Evolutionary conservation across 2,329 filamentous ascomycete genomes (phyloP), one percentile per base, ranked within the genome.

Genomic region (Penicillium crustosum): DNA sequence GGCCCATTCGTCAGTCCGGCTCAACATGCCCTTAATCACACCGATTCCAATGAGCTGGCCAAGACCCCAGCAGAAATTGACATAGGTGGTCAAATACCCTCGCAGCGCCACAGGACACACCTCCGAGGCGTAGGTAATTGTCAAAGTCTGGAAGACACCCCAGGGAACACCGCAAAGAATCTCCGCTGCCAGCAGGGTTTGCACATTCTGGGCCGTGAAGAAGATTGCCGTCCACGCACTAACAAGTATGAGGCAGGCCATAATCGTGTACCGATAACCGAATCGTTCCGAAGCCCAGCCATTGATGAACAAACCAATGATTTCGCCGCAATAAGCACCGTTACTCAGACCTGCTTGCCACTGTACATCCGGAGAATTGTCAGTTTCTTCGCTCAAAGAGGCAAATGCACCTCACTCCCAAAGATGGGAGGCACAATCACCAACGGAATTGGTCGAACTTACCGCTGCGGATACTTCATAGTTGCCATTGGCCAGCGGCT

Each of bases 41-140:
- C 80, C 81, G 48, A 81, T 74, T 31, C 79, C 80, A 59, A 82
- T 80, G 21, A 82, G 65, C 61, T 82, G 81, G 21, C 81, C 80
- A 4, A 82, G 63, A 6, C 77, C 77, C 76, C 76, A 78, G 63
- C 76, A 78, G 58, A 77, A 76, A 51, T 78, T 78, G 64, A 80
- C 75, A 53, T 79, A 79, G 25, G 77, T 79, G 4, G 78, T 80
- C 52, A 80, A 65, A 55, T 79, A 78, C 7, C 72, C 74, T 27
- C 78, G 75, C 39, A 80, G 67, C 6, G 77, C 74, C 27, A 79
- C 77, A 1, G 78, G 78, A 48, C 77, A 79, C n/a, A 79, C 77
- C 59, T 80, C 78, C 13, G 76, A 78, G 17, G 78, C 78, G 47
- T 80, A 80, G 13, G 76, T 79, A 59, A 79, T 75, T 53, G 76